A percentile compares a stretch with the other conserved stretches of the same genome.
Conservation (phyloP, 345 rosid genomes). For the Ceriops decandra region DNA sequence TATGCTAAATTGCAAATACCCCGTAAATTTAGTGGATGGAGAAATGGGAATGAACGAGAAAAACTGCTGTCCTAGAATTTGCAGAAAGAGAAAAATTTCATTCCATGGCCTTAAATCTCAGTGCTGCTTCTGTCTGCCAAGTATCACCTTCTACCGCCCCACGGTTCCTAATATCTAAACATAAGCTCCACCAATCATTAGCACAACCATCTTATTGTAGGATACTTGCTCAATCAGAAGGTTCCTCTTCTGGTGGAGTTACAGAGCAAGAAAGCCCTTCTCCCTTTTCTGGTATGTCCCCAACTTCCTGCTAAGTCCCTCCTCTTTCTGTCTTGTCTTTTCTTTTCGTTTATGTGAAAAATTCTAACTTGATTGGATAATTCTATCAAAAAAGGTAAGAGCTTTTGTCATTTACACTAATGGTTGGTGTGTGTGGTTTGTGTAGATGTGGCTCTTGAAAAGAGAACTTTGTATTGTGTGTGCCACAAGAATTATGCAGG, state of each 20-base stretch:
- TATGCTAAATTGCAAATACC: not conserved
- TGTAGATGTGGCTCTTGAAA: not conserved
- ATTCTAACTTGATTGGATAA: not conserved
- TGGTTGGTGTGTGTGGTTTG: not conserved
- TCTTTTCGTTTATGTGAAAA: not conserved
- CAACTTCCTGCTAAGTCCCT: not conserved
- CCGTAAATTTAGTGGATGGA: not conserved
- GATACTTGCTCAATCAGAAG: constrained; percentile 42
- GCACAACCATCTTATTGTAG: constrained; percentile 18
- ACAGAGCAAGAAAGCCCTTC: constrained; percentile 41
- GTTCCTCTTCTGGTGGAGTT: constrained; percentile 32
- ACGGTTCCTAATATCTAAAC: constrained; percentile 21
- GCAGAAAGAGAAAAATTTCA: not conserved
- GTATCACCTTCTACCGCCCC: constrained; percentile 14
- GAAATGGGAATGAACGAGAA: constrained; percentile 1
- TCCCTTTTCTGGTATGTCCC: constrained; percentile 38
- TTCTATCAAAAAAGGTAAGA: not conserved
- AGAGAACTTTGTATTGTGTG: not conserved
- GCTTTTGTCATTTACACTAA: not conserved
- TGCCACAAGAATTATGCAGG: too few relatives aligned
- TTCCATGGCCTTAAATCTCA: constrained; percentile 38
- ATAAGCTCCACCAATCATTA: constrained; percentile 22
- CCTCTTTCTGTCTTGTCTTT: not conserved
- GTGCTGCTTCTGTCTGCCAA: constrained; percentile 26
- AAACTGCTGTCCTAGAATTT: not conserved